Evolutionary conservation across 2,329 filamentous ascomycete species (phyloP).

Genomic region (Penicillium psychrosexuale): DNA sequence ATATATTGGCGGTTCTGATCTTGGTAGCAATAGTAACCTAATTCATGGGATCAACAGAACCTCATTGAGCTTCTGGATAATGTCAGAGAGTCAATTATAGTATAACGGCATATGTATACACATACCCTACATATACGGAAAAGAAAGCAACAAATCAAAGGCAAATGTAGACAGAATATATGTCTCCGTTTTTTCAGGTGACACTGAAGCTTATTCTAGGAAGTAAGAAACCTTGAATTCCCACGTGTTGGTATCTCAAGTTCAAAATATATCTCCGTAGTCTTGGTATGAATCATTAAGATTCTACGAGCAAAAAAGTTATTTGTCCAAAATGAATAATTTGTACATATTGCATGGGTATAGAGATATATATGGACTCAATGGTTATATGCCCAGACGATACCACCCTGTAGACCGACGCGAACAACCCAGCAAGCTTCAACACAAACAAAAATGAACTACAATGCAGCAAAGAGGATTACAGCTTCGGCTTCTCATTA

Average conservation of each 20-base stretch:
- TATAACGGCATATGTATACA: no score
- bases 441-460: not conserved
- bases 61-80: not conserved
- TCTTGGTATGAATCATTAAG: no score
- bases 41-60: not conserved
- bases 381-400: not conserved
- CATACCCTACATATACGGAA: not conserved
- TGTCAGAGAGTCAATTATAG: not conserved
- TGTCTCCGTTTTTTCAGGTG: not conserved
- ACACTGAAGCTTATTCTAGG: no score
- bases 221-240: no score
- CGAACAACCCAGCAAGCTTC: not conserved
- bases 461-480: constrained; percentile 1
- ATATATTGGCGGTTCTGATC: not conserved
- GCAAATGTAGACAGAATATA: no score
- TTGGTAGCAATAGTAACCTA: not conserved
- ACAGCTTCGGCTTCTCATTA: constrained; percentile 50
- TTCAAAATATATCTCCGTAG: no score
- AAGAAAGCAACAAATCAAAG: not conserved
- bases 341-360: constrained; percentile 13
- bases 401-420: not conserved
- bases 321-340: not conserved
- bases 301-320: not conserved
- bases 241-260: no score
- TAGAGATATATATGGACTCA: not conserved